Conservation (phyloP, 331 rosid species). For the Acacia concinna region DNA sequence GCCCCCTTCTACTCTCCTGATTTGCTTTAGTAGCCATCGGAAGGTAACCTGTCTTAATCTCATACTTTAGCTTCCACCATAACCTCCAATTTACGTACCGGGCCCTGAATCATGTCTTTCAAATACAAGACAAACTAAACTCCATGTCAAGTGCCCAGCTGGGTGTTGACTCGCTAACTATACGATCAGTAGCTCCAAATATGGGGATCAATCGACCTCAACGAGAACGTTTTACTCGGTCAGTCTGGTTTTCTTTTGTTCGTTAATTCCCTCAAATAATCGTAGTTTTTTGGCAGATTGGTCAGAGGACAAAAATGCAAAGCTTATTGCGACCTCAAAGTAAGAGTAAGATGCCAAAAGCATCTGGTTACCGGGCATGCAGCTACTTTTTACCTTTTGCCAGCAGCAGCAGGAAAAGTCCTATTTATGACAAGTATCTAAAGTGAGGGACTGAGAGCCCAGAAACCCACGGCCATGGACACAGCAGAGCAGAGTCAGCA, state of each 20-base stretch:
- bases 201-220: neutral
- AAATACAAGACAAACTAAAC: slow-evolving; percentile 22
- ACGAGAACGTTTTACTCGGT: neutral
- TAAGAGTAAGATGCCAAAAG: slow-evolving; percentile 23
- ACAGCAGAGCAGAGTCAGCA: neutral
- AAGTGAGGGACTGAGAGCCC: slow-evolving; percentile 27
- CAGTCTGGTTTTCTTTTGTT: neutral
- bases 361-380: slow-evolving; percentile 20
- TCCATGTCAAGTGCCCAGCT: slow-evolving; percentile 15
- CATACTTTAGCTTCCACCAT: neutral
- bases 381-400: slow-evolving; percentile 39
- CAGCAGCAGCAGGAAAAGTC: slow-evolving; percentile 25
- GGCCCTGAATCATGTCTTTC: slow-evolving; percentile 14
- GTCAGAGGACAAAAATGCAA: slow-evolving; percentile 1
- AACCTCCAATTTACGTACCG: neutral
- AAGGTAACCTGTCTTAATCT: slow-evolving; percentile 33
- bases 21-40: neutral
- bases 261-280: neutral
- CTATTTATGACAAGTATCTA: slow-evolving; percentile 5
- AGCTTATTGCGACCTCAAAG: slow-evolving; percentile 18
- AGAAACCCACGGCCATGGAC: slow-evolving; percentile 39
- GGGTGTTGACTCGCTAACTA: neutral
- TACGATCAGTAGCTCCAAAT: neutral
- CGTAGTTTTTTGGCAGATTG: neutral
- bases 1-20: neutral